A percentile compares a stretch with the other conserved stretches of the same genome.
phyloP scores from a whole-genome alignment of 148 eudicot genomes.

The Amaranthus palmeri region DNA sequence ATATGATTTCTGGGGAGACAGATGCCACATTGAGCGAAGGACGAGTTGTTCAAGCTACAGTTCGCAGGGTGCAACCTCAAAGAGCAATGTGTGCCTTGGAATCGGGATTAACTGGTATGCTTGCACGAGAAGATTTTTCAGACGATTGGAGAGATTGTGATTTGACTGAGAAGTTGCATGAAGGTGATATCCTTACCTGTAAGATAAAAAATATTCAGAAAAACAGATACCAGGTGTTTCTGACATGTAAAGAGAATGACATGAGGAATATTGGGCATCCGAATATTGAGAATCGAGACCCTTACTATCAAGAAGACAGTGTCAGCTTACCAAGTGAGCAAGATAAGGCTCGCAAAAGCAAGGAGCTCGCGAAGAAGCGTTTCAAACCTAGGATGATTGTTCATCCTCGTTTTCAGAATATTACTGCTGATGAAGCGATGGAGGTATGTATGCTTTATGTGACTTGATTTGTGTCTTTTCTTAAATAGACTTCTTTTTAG shows the following conservation, averaged over 20 bases:
- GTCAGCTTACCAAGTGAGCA: slow-evolving; percentile 46
- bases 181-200: slow-evolving; percentile 83
- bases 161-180: slow-evolving; percentile 79
- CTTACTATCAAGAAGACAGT: slow-evolving; percentile 77
- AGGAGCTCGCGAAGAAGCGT: slow-evolving; percentile 85
- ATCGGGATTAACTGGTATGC: slow-evolving; percentile 82
- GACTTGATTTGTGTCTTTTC: not conserved
- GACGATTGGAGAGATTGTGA: slow-evolving; percentile 88
- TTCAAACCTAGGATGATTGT: slow-evolving; percentile 89
- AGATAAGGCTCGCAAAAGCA: slow-evolving; percentile 78
- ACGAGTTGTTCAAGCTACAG: slow-evolving; percentile 81
- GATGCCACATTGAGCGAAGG: slow-evolving; percentile 86
- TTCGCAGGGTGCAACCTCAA: slow-evolving; percentile 77
- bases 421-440: slow-evolving; percentile 88
- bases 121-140: slow-evolving; percentile 65
- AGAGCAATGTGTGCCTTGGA: slow-evolving; percentile 76
- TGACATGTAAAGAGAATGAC: slow-evolving; percentile 76
- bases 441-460: slow-evolving; percentile 46
- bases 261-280: slow-evolving; percentile 55
- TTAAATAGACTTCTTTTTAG: not conserved
- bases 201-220: slow-evolving; percentile 61
- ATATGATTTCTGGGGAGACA: slow-evolving; percentile 86
- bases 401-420: slow-evolving; percentile 91
- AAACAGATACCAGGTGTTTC: slow-evolving; percentile 67
- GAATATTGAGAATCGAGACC: slow-evolving; percentile 45